A percentile compares a stretch with the other conserved stretches of the same genome.
Evolutionary conservation across 2,329 filamentous ascomycete species (phyloP).

Genomic region (Xylariales sp.): DNA sequence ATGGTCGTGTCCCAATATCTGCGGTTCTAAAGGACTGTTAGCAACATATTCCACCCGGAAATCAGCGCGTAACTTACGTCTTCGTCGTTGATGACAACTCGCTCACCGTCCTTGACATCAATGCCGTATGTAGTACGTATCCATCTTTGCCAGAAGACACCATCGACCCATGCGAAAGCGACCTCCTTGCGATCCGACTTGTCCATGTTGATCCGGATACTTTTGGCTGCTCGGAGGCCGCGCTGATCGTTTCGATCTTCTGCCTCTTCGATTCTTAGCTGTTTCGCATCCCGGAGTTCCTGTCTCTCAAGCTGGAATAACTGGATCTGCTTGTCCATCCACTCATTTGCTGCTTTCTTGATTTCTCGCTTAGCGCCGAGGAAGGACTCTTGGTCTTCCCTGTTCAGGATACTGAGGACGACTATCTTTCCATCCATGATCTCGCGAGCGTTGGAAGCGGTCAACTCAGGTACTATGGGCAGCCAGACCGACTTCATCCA

Average conservation of each 20-base stretch:
- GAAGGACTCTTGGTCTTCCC: slow-evolving; percentile 76
- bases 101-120: slow-evolving; percentile 80
- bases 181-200: slow-evolving; percentile 84
- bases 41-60: not conserved
- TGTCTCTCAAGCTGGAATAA: slow-evolving; percentile 90
- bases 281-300: slow-evolving; percentile 89
- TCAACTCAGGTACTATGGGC: slow-evolving; percentile 90
- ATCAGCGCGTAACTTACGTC: slow-evolving; percentile 61
- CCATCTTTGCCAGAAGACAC: slow-evolving; percentile 97
- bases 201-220: slow-evolving; percentile 86
- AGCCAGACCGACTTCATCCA: slow-evolving; percentile 99
- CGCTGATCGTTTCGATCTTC: slow-evolving; percentile 89
- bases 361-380: slow-evolving; percentile 76
- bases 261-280: slow-evolving; percentile 92
- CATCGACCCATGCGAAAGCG: slow-evolving; percentile 94
- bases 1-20: slow-evolving; percentile 92
- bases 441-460: slow-evolving; percentile 83
- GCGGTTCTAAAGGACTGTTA: slow-evolving; percentile 59
- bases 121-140: slow-evolving; percentile 92
- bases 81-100: slow-evolving; percentile 95
- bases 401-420: slow-evolving; percentile 83
- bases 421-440: slow-evolving; percentile 94
- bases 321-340: slow-evolving; percentile 95
- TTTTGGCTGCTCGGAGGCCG: slow-evolving; percentile 80
- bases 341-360: slow-evolving; percentile 92